Evolutionary conservation across 2,329 filamentous ascomycete genomes (phyloP).

Genomic region (Endothia cerciana): DNA sequence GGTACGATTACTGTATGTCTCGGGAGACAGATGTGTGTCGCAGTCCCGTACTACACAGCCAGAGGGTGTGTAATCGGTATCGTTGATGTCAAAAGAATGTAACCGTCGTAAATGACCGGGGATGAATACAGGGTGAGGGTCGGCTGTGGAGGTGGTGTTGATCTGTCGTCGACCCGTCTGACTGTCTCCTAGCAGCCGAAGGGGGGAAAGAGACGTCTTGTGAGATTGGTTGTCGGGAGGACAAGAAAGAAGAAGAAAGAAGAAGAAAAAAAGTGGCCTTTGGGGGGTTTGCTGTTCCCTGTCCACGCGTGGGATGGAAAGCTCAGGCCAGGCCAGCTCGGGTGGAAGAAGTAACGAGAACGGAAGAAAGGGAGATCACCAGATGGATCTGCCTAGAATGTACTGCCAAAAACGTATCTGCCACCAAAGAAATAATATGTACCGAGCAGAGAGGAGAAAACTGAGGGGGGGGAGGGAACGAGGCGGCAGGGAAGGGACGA

Average conservation of each 20-base stretch:
- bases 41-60: no score
- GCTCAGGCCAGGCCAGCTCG: constrained; percentile 12
- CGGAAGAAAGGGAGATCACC: constrained; percentile 24
- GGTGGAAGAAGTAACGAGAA: background rate
- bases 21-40: background rate
- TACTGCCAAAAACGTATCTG: background rate
- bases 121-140: constrained; percentile 1
- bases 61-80: no score
- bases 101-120: constrained; percentile 22
- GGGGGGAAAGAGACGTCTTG: background rate
- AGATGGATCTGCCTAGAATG: constrained; percentile 15
- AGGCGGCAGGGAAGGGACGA: constrained; percentile 21
- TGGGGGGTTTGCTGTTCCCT: background rate
- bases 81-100: constrained; percentile 18
- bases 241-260: background rate
- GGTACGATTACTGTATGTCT: constrained; percentile 14
- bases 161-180: background rate
- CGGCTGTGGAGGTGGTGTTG: background rate
- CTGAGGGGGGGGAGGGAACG: constrained; percentile 4
- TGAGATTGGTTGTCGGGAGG: constrained; percentile 6
- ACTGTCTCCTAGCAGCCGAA: constrained; percentile 7
- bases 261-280: background rate
- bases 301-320: background rate
- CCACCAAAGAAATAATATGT: constrained; percentile 13
- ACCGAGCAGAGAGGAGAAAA: constrained; percentile 8